phyloP scores from a whole-genome alignment of 2,329 filamentous ascomycete species.

The Neobulgaria alba region DNA sequence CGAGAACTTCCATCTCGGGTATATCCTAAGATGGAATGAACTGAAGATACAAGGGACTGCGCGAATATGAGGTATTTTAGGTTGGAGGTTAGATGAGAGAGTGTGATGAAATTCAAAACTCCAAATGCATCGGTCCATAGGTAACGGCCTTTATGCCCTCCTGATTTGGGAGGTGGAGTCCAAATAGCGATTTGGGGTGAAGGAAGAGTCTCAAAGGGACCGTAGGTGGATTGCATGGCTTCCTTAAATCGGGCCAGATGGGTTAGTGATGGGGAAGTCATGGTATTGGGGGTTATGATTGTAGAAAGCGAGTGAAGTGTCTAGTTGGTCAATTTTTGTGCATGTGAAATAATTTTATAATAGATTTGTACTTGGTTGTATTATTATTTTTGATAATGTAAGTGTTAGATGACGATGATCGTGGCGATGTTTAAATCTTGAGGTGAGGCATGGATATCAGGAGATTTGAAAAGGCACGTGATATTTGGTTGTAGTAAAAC shows the following conservation, averaged over 20 bases:
- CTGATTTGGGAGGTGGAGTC: background rate
- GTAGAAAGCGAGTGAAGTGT: no score
- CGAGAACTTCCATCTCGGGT: background rate
- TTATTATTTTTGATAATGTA: no score
- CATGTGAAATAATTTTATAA: no score
- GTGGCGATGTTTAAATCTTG: no score
- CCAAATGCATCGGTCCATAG: background rate
- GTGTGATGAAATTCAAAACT: background rate
- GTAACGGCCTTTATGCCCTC: background rate
- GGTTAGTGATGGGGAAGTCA: background rate
- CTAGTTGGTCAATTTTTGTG: no score
- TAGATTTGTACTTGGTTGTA: no score
- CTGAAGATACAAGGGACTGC: background rate
- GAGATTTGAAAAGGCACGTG: no score
- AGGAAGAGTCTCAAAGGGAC: background rate
- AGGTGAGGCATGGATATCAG: no score
- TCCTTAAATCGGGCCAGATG: background rate
- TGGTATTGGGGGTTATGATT: no score
- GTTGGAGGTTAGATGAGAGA: background rate
- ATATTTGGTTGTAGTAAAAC: no score
- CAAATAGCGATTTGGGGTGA: background rate
- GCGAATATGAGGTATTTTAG: background rate
- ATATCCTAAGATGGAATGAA: background rate
- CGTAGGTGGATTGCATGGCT: background rate
- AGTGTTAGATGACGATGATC: no score